phyloP scores from a whole-genome alignment of 1,284 basidiomycete genomes.

The Leucoagaricus sp. region DNA sequence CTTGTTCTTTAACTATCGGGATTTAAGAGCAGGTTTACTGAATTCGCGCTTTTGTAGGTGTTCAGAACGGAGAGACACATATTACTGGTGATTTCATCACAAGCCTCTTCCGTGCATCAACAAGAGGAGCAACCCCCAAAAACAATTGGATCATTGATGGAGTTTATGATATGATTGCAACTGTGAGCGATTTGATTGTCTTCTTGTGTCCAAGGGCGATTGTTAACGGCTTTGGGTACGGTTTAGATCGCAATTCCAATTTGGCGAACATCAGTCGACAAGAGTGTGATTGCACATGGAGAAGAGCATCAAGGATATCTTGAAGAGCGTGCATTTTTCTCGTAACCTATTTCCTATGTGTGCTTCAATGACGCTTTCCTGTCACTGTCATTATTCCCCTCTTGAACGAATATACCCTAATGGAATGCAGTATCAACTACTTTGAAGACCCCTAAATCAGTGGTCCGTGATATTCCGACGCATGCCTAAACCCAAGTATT shows the following conservation, averaged over 20 bases:
- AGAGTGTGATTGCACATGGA: constrained; percentile 43
- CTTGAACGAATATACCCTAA: constrained; percentile 1
- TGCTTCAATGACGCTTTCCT: background rate
- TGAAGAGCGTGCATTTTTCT: constrained; percentile 30
- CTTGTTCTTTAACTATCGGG: background rate
- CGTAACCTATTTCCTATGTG: background rate
- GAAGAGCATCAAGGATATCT: constrained; percentile 51
- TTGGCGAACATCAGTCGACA: constrained; percentile 56
- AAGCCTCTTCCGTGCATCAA: constrained; percentile 67
- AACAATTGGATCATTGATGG: constrained; percentile 63
- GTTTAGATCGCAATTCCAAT: constrained; percentile 50
- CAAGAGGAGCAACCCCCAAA: constrained; percentile 68
- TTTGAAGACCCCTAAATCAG: background rate
- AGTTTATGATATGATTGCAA: constrained; percentile 40
- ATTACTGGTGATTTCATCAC: constrained; percentile 77
- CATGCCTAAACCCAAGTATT: constrained; percentile 3
- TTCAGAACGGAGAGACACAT: constrained; percentile 73
- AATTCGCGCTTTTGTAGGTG: constrained; percentile 42
- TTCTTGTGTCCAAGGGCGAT: background rate
- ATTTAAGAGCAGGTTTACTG: background rate
- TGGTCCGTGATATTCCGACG: background rate
- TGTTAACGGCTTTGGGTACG: constrained; percentile 2
- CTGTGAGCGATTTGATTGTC: constrained; percentile 30
- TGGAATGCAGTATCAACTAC: background rate
- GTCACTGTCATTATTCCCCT: background rate